Evolutionary conservation across 2,329 filamentous ascomycete genomes (phyloP), one percentile per base, ranked within the genome.

Genomic region (Claviceps humidiphila): DNA sequence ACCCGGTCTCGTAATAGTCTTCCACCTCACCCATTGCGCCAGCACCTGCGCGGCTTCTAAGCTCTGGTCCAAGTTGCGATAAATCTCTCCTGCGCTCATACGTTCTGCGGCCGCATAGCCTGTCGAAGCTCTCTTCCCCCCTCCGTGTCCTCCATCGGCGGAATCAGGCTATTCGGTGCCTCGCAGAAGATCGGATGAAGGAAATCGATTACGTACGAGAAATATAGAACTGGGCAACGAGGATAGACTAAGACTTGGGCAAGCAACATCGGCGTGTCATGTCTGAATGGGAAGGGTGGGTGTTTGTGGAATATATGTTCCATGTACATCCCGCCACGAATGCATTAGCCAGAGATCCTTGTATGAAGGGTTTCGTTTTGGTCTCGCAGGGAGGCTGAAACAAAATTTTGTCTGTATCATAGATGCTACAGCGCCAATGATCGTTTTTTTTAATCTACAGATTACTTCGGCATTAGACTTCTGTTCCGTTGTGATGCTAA

Each of bases 21-120:
- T 98, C 86, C 91, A 98, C 74, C 87, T 98, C 64, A 84, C 87
- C 64, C 93, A 97, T 80, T 98, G 93, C 77, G 89, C 91, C 58
- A 87, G 81, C 64, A 76, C 85, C 68, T 98, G 93, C 70, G 91
- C 93, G 58, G 93, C 93, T 52, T 90, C 91, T 65, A 96, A 95
- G 84, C 85, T 98, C 65, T 98, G 89, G 82, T 80, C 84, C 59
- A 76, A 83, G 72, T 86, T 97, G 70, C 94, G 91, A 81, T 97
- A 95, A 80, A 74, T 55, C 41, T 20, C 16, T 26, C 24, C 43
- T 44, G 20, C 49, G 20, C 38, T 34, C 42, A 30, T 24, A 42
- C 14, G 16, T 43, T 38, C 41, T 26, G 22, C 40, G 20, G 30
- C 34, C 13, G 16, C 41, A 26, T 38, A 16, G 45, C 42, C 30